A percentile compares a stretch with the other conserved stretches of the same genome.
Evolutionary conservation across 305 asterid species (phyloP).

Genomic region (Fraxinus albicans): DNA sequence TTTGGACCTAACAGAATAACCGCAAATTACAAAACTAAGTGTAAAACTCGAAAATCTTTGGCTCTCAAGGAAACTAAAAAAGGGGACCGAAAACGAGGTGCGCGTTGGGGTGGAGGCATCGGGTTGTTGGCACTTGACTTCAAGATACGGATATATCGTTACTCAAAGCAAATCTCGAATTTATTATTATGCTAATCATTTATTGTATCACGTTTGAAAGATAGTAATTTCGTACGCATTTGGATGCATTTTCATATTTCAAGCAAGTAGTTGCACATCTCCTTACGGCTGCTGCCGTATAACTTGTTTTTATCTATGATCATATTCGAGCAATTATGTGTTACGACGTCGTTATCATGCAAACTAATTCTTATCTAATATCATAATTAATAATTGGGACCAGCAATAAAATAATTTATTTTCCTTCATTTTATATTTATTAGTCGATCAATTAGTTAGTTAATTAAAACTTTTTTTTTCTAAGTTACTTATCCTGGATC

Average conservation of each 20-base stretch:
- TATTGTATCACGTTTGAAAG: neutral
- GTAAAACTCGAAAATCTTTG: no score
- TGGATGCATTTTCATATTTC: neutral
- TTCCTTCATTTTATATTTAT: neutral
- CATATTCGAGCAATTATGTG: constrained; percentile 8
- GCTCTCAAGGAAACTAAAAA: neutral
- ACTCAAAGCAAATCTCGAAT: neutral
- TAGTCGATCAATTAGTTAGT: neutral
- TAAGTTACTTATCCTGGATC: neutral
- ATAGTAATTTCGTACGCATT: neutral
- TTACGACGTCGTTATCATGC: constrained; percentile 19
- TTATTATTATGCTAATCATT: no score
- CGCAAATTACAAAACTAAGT: neutral
- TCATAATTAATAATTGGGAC: neutral
- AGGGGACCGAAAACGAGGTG: neutral
- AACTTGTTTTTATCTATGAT: neutral
- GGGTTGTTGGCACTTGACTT: no score
- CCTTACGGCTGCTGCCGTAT: neutral
- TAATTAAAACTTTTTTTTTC: neutral
- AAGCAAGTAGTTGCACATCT: neutral
- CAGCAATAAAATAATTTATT: neutral
- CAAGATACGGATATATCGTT: no score
- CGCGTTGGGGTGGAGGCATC: neutral
- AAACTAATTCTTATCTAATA: neutral
- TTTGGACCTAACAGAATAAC: no score